Conservation (phyloP, 169 alveolate species). For the Blepharisma undulans region DNA sequence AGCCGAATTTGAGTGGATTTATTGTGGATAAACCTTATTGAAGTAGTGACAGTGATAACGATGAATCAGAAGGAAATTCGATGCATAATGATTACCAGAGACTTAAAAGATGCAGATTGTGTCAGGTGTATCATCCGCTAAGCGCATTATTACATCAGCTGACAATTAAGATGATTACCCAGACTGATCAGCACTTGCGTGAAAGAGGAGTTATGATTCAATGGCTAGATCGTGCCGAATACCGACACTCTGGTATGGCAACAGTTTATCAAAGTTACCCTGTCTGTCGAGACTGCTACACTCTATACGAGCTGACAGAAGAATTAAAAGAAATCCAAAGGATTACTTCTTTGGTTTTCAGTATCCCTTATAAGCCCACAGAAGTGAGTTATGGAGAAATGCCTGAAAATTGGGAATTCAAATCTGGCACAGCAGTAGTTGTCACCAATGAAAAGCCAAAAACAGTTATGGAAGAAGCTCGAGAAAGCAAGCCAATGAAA, state of each 20-base stretch:
- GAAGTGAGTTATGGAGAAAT: not conserved
- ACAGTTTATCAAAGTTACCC: constrained; percentile 63
- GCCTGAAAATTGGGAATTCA: constrained; percentile 1
- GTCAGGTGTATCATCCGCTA: constrained; percentile 62
- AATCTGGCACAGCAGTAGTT: not conserved
- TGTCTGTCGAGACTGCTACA: constrained; percentile 71
- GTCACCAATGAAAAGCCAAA: constrained; percentile 25
- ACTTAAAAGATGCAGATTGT: constrained; percentile 61
- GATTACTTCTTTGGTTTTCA: not conserved
- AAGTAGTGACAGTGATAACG: not conserved
- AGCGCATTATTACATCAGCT: constrained; percentile 58
- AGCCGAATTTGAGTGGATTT: constrained; percentile 38
- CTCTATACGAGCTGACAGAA: constrained; percentile 53
- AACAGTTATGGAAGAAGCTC: constrained; percentile 31
- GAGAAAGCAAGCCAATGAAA: constrained; percentile 31
- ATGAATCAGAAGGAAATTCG: constrained; percentile 37
- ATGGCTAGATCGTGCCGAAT: constrained; percentile 67
- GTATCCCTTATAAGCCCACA: constrained; percentile 20
- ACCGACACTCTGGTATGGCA: constrained; percentile 57
- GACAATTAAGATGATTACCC: constrained; percentile 65
- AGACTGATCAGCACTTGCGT: constrained; percentile 66
- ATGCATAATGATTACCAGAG: constrained; percentile 55
- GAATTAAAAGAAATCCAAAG: constrained; percentile 38
- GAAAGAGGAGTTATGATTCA: constrained; percentile 60
- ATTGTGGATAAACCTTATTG: constrained; percentile 52